Percentiles rank a stretch among this genome's conserved stretches.
Conservation (phyloP, 768 basidiomycete genomes). For the Leccinum sublutescens region DNA sequence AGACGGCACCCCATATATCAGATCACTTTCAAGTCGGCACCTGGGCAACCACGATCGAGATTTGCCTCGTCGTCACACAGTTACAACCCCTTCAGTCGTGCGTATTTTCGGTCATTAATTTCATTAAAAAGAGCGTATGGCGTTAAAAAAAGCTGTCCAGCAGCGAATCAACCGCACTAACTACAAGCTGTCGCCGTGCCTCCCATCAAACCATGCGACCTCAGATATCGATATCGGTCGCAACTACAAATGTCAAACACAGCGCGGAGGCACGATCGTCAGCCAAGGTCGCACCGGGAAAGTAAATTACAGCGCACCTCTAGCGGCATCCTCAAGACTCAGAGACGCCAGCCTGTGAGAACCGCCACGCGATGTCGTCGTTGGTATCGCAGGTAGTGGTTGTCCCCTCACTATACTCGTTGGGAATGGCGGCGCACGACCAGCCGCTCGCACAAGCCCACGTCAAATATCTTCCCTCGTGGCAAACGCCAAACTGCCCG, state of each 20-base stretch:
- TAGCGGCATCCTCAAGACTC: constrained; percentile 4
- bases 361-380: constrained; percentile 18
- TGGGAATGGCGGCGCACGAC: constrained; percentile 25
- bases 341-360: constrained; percentile 21
- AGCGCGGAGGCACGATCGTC: background rate
- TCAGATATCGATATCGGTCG: background rate
- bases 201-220: constrained; percentile 4
- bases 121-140: constrained; percentile 13
- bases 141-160: constrained; percentile 10
- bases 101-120: background rate
- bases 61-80: background rate
- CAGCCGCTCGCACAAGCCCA: constrained; percentile 13
- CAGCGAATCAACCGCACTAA: constrained; percentile 10
- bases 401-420: constrained; percentile 17
- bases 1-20: background rate
- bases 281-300: background rate
- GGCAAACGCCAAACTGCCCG: constrained; percentile 18
- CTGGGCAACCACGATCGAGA: background rate
- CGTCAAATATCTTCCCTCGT: constrained; percentile 11
- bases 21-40: background rate
- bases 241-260: background rate
- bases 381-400: constrained; percentile 19
- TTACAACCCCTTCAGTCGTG: background rate
- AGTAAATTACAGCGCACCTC: background rate
- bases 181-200: constrained; percentile 8